phyloP scores from a whole-genome alignment of 345 rosid genomes.

The Microthlaspi erraticum region DNA sequence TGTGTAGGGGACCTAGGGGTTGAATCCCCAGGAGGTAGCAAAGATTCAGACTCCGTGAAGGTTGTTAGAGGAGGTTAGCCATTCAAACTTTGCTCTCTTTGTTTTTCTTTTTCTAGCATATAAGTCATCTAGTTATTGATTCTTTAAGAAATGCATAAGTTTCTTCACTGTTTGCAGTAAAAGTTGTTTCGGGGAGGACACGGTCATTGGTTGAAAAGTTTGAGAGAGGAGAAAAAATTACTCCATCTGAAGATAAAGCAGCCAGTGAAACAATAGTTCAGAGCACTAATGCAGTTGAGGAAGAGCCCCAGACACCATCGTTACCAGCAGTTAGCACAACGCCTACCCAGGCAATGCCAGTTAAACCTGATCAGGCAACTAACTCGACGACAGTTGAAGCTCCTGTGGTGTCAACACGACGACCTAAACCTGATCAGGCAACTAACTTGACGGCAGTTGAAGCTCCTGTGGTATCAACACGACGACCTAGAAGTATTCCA shows the following conservation, averaged over 20 bases:
- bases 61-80: constrained; percentile 92
- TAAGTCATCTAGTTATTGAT: constrained; percentile 37
- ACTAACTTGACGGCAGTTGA: constrained; percentile 33
- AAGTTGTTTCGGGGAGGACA: constrained; percentile 85
- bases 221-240: constrained; percentile 67
- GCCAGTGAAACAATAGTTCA: constrained; percentile 34
- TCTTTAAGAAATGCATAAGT: too few relatives aligned
- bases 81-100: constrained; percentile 20
- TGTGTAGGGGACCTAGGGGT: constrained; percentile 71
- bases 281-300: constrained; percentile 33
- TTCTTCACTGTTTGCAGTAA: constrained; percentile 69
- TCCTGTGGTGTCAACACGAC: constrained; percentile 28
- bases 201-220: constrained; percentile 92
- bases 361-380: constrained; percentile 37
- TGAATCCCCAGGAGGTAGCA: constrained; percentile 46
- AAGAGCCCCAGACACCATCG: constrained; percentile 34
- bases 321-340: constrained; percentile 29
- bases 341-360: constrained; percentile 29
- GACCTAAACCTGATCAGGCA: constrained; percentile 35
- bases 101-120: constrained; percentile 25
- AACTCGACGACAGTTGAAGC: constrained; percentile 31
- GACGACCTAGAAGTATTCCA: constrained; percentile 36
- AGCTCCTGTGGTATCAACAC: constrained; percentile 39
- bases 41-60: constrained; percentile 59
- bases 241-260: constrained; percentile 51